Evolutionary conservation across 306 rosid species (phyloP).

Genomic region (Hippophae tibetana): DNA sequence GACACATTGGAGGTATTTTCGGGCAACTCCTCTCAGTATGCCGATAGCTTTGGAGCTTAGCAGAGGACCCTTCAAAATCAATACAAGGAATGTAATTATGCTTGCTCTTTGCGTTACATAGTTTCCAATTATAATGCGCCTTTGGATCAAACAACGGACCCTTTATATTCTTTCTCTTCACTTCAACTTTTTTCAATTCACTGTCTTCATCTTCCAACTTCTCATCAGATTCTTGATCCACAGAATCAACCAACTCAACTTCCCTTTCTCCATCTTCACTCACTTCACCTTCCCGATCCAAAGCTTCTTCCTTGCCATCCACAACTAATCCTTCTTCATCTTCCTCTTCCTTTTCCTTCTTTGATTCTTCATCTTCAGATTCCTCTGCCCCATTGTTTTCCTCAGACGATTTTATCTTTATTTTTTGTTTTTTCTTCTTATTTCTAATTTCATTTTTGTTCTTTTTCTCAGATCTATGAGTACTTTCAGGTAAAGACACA

Average conservation of each 20-base stretch:
- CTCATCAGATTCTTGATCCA: constrained; percentile 48
- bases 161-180: constrained; percentile 35
- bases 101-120: constrained; percentile 71
- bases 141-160: constrained; percentile 84
- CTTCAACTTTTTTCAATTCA: constrained; percentile 19
- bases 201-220: constrained; percentile 25
- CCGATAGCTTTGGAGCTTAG: constrained; percentile 60
- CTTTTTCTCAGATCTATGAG: constrained; percentile 29
- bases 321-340: constrained; percentile 36
- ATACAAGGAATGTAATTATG: constrained; percentile 90
- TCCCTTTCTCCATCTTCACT: constrained; percentile 32
- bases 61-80: constrained; percentile 54
- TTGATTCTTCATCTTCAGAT: constrained; percentile 29
- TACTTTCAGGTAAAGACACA: constrained; percentile 17
- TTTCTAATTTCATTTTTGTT: constrained; percentile 25
- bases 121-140: constrained; percentile 61
- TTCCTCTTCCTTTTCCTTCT: constrained; percentile 28
- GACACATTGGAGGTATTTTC: constrained; percentile 49
- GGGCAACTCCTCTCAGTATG: constrained; percentile 96
- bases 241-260: constrained; percentile 30
- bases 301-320: constrained; percentile 37
- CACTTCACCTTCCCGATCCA: constrained; percentile 28
- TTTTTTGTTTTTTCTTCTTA: constrained; percentile 28
- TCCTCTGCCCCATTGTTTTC: constrained; percentile 20
- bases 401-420: constrained; percentile 22